phyloP scores from a whole-genome alignment of 495 filamentous ascomycete genomes.

The Penicillium silybi region DNA sequence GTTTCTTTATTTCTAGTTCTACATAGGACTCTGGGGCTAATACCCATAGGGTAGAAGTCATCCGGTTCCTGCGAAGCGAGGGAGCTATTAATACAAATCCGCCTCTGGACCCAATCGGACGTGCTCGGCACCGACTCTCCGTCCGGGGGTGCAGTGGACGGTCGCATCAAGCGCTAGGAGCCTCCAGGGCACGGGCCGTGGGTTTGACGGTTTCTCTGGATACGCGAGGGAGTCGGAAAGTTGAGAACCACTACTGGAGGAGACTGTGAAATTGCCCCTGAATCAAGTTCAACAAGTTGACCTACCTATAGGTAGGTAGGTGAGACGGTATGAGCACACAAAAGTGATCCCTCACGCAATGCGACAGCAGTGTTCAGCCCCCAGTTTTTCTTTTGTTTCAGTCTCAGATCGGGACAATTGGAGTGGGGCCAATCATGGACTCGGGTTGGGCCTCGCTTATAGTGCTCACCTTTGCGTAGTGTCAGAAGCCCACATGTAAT shows the following conservation, averaged over 20 bases:
- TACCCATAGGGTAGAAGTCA: background rate
- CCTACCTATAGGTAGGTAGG: too few species aligned
- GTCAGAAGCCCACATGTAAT: too few species aligned
- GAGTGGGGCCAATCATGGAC: background rate
- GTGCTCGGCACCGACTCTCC: background rate
- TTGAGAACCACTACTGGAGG: too few species aligned
- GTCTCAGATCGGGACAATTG: background rate
- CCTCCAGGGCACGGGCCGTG: conserved; percentile 1
- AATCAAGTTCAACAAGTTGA: background rate
- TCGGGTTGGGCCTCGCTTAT: background rate
- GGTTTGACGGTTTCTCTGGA: background rate
- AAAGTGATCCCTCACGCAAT: background rate
- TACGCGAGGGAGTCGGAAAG: background rate
- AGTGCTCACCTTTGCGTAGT: background rate
- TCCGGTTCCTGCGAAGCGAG: background rate
- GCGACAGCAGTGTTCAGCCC: background rate
- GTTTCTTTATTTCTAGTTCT: background rate
- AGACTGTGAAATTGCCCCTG: background rate
- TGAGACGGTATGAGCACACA: too few species aligned
- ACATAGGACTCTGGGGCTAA: background rate
- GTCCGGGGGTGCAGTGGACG: conserved; percentile 2
- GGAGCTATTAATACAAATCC: background rate
- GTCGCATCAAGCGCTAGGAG: conserved; percentile 8
- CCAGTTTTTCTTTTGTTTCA: background rate
- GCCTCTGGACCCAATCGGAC: background rate